Evolutionary conservation across 2,329 filamentous ascomycete genomes (phyloP).

Genomic region (Cladophialophora psammophila): DNA sequence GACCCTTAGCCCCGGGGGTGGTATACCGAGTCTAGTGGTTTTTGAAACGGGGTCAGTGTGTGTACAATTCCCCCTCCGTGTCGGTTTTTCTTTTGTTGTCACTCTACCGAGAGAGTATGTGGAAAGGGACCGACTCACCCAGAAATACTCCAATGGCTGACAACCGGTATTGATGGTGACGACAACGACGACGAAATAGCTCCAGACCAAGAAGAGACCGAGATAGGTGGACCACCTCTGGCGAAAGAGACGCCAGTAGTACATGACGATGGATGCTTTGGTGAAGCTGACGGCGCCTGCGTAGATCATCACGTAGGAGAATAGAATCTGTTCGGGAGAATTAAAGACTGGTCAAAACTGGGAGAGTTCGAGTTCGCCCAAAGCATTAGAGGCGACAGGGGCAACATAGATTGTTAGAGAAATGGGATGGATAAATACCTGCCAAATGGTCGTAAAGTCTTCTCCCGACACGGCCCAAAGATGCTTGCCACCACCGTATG

Average conservation of each 20-base stretch:
- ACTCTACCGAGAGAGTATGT: constrained; percentile 7
- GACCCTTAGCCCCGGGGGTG: constrained; percentile 16
- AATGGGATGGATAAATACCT: constrained; percentile 16
- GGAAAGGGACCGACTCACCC: constrained; percentile 10
- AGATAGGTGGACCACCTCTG: constrained; percentile 18
- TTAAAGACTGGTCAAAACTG: constrained; percentile 17
- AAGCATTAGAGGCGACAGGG: constrained; percentile 10
- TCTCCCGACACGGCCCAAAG: constrained; percentile 16
- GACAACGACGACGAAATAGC: constrained; percentile 19
- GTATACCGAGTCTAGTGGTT: constrained; percentile 17
- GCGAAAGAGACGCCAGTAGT: constrained; percentile 20
- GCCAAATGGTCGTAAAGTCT: constrained; percentile 22
- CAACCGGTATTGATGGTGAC: constrained; percentile 20
- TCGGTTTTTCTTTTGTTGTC: constrained; percentile 17
- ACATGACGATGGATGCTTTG: constrained; percentile 21
- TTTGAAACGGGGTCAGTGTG: constrained; percentile 14
- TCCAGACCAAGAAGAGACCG: constrained; percentile 20
- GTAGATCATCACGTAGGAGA: constrained; percentile 22
- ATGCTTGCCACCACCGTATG: constrained; percentile 17
- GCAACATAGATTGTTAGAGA: constrained; percentile 15
- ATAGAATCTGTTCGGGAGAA: constrained; percentile 19
- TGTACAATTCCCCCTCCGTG: constrained; percentile 12
- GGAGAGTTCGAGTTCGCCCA: constrained; percentile 18
- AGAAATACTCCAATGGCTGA: constrained; percentile 19
- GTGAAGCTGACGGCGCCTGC: constrained; percentile 22